Base-by-base conservation (phyloP, 2,329 filamentous ascomycete species). In the Peltaster fructicola region DNA sequence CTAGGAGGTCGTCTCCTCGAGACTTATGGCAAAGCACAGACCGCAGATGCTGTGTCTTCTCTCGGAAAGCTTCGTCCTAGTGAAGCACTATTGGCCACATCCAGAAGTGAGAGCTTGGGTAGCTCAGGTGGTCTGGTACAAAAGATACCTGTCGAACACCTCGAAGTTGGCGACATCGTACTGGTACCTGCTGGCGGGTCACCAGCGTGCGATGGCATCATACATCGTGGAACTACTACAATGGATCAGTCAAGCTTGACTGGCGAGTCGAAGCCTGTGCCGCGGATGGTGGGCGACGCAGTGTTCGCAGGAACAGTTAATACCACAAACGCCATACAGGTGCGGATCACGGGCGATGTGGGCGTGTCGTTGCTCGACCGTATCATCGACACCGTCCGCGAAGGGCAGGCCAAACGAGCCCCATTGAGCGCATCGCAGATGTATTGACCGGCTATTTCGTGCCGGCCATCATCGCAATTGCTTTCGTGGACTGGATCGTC, bases 191-290 rank as follows among this genome's bases (percentile, higher is more conserved):
- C 84, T 30, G 85, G 85, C 3, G 65, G 68, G 2, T 91, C 82
- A 1, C 85, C 85, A 0, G 78, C 85, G 1, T 80, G 75, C 4
- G 85, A 93, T 44, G 84, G 84, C 6, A 45, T 52, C 4, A 41
- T 91, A 11, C 38, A 62, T 7, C 44, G 53, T 12, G 50, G 52
- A 2, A 72, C 68, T 3, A 61, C 68, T 63, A 48, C 58, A 24
- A 92, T 93, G 41, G 81, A 93, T 43, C 85, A 95, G 48, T 84
- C 81, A 7, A 90, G 81, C 33, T 59, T 95, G 31, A 93, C 85
- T 2, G 77, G 77, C 25, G 77, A 84, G 50, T 76, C 76, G 8
- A 62, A 64, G 5, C 64, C 64, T 1, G 65, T 82, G 27, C 61
- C 60, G 40, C 84, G 84, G 51, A 33, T 24, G 0, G 38, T 54